These are phyloP conservation scores for Botryotinia convoluta DNA, from an alignment of 2,329 filamentous ascomycete species.

Conservation along the genomic window DNA sequence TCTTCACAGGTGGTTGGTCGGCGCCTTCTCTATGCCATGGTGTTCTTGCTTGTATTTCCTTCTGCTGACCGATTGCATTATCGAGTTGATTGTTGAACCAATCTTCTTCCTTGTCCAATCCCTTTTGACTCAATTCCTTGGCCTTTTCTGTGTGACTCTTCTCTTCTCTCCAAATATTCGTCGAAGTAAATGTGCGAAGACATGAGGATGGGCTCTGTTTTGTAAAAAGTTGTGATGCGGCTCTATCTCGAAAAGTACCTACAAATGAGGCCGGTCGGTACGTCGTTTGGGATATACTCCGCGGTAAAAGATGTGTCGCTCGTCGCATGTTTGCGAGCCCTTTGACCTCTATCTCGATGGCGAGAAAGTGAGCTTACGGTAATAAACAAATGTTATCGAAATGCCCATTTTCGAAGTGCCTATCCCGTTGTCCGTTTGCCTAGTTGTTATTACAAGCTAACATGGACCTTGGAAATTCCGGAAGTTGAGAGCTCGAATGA, in stretches of 20 bases:
- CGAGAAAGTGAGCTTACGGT: background rate
- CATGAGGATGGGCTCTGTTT: background rate
- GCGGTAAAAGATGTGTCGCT: constrained; percentile 16
- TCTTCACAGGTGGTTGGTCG: constrained; percentile 53
- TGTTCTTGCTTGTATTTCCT: constrained; percentile 56
- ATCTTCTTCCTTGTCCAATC: constrained; percentile 38
- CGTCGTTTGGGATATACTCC: constrained; percentile 3
- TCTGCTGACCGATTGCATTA: constrained; percentile 42
- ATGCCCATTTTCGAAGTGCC: background rate
- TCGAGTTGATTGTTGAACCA: constrained; percentile 41
- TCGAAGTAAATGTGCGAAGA: constrained; percentile 6
- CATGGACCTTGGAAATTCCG: background rate
- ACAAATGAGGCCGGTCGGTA: background rate
- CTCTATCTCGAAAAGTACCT: constrained; percentile 4
- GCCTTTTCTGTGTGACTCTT: constrained; percentile 23
- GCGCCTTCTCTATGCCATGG: constrained; percentile 66
- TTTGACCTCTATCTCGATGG: background rate
- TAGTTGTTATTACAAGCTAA: background rate
- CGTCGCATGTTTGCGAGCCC: constrained; percentile 7
- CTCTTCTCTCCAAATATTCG: background rate
- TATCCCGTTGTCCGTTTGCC: background rate
- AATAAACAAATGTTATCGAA: background rate
- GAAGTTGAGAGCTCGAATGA: background rate
- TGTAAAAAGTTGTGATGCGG: background rate
- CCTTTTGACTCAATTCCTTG: constrained; percentile 30